Evolutionary conservation across 2,329 filamentous ascomycete genomes (phyloP), one percentile per base, ranked within the genome.

Genomic region (Talaromyces albobiverticillius): DNA sequence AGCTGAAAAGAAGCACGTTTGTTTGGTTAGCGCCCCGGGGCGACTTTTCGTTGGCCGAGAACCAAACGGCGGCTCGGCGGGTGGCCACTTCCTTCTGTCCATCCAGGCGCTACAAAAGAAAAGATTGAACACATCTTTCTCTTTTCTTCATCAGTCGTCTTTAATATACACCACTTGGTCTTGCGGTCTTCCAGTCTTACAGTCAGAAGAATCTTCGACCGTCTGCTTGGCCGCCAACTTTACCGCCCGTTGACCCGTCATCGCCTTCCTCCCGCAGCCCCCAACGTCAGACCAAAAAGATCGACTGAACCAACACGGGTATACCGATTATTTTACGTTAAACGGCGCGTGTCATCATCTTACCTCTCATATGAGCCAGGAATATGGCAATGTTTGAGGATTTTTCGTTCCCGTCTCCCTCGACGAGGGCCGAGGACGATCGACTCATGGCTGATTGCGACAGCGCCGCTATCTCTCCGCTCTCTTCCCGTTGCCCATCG

Each of bases 341-440:
- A 40, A 40, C 36, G 8, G 18, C 36, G n/a, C 9, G n/a, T 34
- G 5, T 11, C n/a, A n/a, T n/a, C n/a, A n/a, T n/a, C n/a, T n/a
- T n/a, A n/a, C n/a, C n/a, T n/a, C n/a, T n/a, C n/a, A n/a, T n/a
- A n/a, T n/a, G n/a, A n/a, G n/a, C n/a, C n/a, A n/a, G n/a, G n/a
- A n/a, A n/a, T n/a, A n/a, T n/a, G n/a, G n/a, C n/a, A n/a, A 74
- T 74, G 71, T 74, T 74, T 59, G 71, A 74, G 59, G 68, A 71
- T 58, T 73, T 73, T 59, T 72, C 71, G 45, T 73, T 73, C 59
- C 67, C 70, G 10, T 68, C 70, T 32, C 65, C 71, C 10, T 70
- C 68, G 18, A 68, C 64, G 20, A 55, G 62, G 9, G 45, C 65
- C n/a, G 68, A 70, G 53, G 61, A 72, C 32, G 67, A 70, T 49